Evolutionary conservation across 805 yeast genomes (phyloP).

Genomic region (Lachancea thermotolerans): DNA sequence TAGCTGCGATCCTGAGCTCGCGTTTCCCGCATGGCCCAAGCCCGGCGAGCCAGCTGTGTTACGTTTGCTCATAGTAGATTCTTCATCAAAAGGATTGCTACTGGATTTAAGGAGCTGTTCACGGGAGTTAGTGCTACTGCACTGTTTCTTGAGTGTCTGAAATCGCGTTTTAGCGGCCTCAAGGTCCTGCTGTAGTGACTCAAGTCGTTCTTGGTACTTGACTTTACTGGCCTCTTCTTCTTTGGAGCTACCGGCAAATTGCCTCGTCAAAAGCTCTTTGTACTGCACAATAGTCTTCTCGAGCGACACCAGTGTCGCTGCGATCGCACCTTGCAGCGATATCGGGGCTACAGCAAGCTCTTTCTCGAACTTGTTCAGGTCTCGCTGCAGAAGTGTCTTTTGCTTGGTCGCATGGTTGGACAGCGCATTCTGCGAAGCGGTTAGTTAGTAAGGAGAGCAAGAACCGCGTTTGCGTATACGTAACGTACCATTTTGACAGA

Average conservation of each 20-base stretch:
- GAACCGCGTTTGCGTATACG: not conserved
- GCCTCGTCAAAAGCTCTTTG: constrained; percentile 43
- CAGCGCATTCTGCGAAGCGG: constrained; percentile 57
- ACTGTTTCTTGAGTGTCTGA: constrained; percentile 29
- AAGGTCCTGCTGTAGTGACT: constrained; percentile 42
- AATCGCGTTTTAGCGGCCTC: constrained; percentile 29
- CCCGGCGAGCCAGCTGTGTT: constrained; percentile 19
- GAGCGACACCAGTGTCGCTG: constrained; percentile 64
- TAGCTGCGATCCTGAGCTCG: constrained; percentile 32
- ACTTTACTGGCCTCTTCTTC: constrained; percentile 13
- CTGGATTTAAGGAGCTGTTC: constrained; percentile 21
- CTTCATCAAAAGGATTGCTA: constrained; percentile 24
- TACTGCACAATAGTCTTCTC: constrained; percentile 65
- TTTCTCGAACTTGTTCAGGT: constrained; percentile 57
- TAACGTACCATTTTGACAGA: not conserved
- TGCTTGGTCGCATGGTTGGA: constrained; percentile 89
- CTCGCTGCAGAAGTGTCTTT: constrained; percentile 63
- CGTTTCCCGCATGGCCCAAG: constrained; percentile 38
- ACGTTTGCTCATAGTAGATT: constrained; percentile 26
- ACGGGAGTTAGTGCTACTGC: constrained; percentile 21
- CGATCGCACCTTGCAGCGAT: constrained; percentile 54
- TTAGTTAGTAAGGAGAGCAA: not conserved
- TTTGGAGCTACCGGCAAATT: constrained; percentile 31
- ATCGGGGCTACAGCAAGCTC: constrained; percentile 61
- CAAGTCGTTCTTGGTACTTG: constrained; percentile 56